Percentiles rank a stretch among this genome's conserved stretches.
Evolutionary conservation across 2,329 filamentous ascomycete genomes (phyloP).

Genomic region (Hysterium pulicare): DNA sequence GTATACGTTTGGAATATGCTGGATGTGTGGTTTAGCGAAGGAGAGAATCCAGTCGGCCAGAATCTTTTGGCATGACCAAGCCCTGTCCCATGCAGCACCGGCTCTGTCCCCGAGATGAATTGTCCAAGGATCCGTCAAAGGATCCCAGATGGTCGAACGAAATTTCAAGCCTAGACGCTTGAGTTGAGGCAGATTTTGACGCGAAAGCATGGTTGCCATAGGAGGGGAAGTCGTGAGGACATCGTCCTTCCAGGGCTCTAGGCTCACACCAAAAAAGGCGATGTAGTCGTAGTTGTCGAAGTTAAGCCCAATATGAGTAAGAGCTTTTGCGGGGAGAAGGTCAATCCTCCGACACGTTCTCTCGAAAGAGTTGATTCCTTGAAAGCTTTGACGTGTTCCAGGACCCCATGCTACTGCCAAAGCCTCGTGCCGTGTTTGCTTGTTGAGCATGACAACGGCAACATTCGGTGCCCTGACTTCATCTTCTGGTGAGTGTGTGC

Average conservation of each 20-base stretch:
- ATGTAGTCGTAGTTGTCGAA: neutral
- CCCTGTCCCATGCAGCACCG: neutral
- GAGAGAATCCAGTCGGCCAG: conserved; percentile 2
- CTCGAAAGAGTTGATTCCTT: neutral
- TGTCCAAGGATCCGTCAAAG: neutral
- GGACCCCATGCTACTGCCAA: neutral
- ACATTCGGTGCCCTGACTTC: neutral
- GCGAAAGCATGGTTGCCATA: neutral
- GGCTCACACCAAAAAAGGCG: neutral
- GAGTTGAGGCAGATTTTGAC: neutral
- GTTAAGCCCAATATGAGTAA: neutral
- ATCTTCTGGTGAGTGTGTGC: neutral
- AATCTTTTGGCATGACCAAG: neutral
- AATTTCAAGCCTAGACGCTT: neutral
- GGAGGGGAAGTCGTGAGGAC: neutral
- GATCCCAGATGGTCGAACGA: neutral
- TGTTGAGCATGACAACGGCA: neutral
- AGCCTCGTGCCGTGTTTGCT: neutral
- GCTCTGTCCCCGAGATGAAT: neutral
- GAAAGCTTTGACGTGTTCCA: neutral
- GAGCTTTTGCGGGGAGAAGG: neutral
- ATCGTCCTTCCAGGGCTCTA: neutral
- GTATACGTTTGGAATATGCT: conserved; percentile 2
- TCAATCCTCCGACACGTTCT: neutral
- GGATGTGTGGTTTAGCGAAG: conserved; percentile 2